phyloP scores from a whole-genome alignment of 192 early-diverging fungal species.

The Linnemannia elongata region DNA sequence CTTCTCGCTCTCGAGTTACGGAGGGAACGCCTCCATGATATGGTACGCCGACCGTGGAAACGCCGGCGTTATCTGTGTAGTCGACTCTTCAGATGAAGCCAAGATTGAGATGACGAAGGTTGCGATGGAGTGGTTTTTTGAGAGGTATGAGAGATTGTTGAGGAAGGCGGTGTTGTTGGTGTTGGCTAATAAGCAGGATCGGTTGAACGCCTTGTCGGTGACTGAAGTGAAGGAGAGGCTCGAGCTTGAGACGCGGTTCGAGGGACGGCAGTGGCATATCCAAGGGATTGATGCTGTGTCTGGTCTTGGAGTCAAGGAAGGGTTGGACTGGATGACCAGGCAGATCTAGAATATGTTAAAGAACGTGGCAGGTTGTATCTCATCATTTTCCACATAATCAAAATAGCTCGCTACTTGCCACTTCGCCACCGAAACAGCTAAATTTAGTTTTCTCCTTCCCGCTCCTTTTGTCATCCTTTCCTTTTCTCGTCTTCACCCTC shows the following conservation, averaged over 20 bases:
- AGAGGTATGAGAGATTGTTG: not conserved
- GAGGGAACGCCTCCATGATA: no score
- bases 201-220: not conserved
- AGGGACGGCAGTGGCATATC: not conserved
- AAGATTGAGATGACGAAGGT: not conserved
- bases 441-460: no score
- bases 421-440: no score
- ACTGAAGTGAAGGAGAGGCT: not conserved
- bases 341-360: no score
- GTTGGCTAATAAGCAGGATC: not conserved
- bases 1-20: no score
- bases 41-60: not conserved
- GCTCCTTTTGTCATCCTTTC: not conserved
- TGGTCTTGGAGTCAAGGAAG: not conserved
- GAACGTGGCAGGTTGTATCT: no score
- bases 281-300: not conserved
- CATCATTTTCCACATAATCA: no score
- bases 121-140: not conserved
- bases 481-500: not conserved
- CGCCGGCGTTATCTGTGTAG: not conserved
- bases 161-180: not conserved
- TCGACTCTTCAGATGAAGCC: not conserved
- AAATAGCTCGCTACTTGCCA: no score
- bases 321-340: not conserved
- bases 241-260: not conserved